These are phyloP conservation scores for Diplocarpon mali DNA, from an alignment of 2,329 filamentous ascomycete genomes.

Conservation along the genomic window DNA sequence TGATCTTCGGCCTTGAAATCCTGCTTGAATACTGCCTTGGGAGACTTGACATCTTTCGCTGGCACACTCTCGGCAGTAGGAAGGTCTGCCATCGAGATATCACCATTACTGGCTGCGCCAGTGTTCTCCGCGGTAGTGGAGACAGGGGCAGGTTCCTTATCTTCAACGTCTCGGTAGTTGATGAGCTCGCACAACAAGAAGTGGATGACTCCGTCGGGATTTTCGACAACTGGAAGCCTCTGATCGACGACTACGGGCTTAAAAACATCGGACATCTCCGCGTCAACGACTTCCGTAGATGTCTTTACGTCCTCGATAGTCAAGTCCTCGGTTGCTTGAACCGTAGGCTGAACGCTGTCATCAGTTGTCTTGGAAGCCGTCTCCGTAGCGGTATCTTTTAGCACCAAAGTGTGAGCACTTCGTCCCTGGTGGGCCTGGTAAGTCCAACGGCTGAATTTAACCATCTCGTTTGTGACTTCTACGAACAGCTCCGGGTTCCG, in stretches of 20 bases:
- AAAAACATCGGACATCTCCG: conserved; percentile 50
- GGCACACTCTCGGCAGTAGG: conserved; percentile 27
- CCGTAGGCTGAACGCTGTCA: conserved; percentile 25
- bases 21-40: conserved; percentile 56
- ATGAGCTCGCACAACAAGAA: conserved; percentile 88
- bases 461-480: conserved; percentile 72
- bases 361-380: conserved; percentile 15
- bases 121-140: conserved; percentile 10
- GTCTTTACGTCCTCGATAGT: conserved; percentile 41
- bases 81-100: conserved; percentile 20
- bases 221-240: conserved; percentile 78
- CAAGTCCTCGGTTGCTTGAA: conserved; percentile 28
- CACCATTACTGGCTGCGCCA: conserved; percentile 12
- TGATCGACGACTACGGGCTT: conserved; percentile 52
- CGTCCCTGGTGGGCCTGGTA: conserved; percentile 27
- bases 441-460: conserved; percentile 58
- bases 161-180: conserved; percentile 85
- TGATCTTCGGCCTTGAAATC: conserved; percentile 87
- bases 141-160: conserved; percentile 49
- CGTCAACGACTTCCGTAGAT: conserved; percentile 47
- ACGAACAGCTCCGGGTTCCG: conserved; percentile 80
- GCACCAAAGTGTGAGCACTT: conserved; percentile 30
- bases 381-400: conserved; percentile 20
- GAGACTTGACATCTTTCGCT: conserved; percentile 15
- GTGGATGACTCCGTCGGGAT: conserved; percentile 89